A percentile compares a stretch with the other conserved stretches of the same genome.
These are phyloP conservation scores for Paralagenidium karlingii DNA, from an alignment of 352 stramenopile genomes.

Conservation along the genomic window DNA sequence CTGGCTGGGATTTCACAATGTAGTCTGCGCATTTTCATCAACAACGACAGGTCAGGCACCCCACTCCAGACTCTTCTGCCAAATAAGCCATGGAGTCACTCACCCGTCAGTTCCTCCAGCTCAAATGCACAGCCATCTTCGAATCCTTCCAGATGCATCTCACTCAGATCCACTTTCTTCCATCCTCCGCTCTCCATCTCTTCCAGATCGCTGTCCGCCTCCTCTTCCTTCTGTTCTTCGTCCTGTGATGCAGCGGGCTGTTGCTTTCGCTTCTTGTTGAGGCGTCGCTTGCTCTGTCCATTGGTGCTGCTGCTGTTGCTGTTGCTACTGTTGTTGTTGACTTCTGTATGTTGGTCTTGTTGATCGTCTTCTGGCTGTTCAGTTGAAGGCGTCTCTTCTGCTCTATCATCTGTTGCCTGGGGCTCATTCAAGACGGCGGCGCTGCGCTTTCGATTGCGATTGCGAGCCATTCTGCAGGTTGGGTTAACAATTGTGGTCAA, in stretches of 20 bases:
- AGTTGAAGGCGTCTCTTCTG: too few relatives aligned
- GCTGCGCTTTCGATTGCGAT: too few relatives aligned
- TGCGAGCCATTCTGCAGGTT: too few relatives aligned
- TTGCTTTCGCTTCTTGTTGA: too few relatives aligned
- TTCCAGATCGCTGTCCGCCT: neutral
- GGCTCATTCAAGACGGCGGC: too few relatives aligned
- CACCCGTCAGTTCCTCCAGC: constrained; percentile 71
- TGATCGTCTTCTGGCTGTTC: too few relatives aligned
- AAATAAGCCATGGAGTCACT: constrained; percentile 1
- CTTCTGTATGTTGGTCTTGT: neutral
- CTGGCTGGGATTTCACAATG: constrained; percentile 37
- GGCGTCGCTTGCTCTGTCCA: too few relatives aligned
- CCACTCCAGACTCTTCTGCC: too few relatives aligned
- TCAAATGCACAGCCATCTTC: constrained; percentile 76
- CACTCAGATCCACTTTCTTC: constrained; percentile 56
- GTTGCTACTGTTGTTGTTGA: constrained; percentile 10
- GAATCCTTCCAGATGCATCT: constrained; percentile 70
- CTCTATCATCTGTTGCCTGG: too few relatives aligned
- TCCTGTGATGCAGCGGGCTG: constrained; percentile 11
- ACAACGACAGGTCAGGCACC: too few relatives aligned
- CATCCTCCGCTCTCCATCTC: constrained; percentile 18
- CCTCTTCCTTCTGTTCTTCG: constrained; percentile 59
- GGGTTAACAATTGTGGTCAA: too few relatives aligned
- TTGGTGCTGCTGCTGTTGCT: constrained; percentile 5
- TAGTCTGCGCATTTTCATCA: constrained; percentile 21